Evolutionary conservation across 2,329 filamentous ascomycete genomes (phyloP).

Genomic region (Ophiostoma sp.): DNA sequence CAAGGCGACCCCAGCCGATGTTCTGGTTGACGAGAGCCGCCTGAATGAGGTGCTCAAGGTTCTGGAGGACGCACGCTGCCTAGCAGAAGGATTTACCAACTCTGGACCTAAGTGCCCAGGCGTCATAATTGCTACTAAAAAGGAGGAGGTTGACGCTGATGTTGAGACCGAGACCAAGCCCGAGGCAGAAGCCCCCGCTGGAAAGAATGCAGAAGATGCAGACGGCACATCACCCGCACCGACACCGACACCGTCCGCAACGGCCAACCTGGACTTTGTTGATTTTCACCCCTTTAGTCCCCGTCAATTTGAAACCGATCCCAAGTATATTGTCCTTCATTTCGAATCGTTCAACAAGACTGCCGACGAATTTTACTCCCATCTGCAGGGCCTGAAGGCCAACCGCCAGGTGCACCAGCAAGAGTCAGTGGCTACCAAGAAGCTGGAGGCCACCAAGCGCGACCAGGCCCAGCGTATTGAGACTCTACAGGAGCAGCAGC

Average conservation of each 20-base stretch:
- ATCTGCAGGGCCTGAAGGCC: constrained; percentile 86
- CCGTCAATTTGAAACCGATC: constrained; percentile 66
- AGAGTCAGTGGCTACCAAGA: constrained; percentile 74
- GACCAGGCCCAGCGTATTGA: constrained; percentile 84
- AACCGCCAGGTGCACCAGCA: constrained; percentile 77
- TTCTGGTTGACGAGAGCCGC: constrained; percentile 60
- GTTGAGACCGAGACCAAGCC: not conserved
- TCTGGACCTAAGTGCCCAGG: constrained; percentile 60
- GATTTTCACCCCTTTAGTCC: constrained; percentile 94
- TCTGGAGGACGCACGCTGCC: constrained; percentile 63
- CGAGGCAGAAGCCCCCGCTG: not conserved
- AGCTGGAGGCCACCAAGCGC: constrained; percentile 74
- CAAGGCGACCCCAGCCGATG: constrained; percentile 54
- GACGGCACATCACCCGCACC: constrained; percentile 18
- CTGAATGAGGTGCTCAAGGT: constrained; percentile 63
- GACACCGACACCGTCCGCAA: not conserved
- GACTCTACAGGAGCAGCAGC: constrained; percentile 73
- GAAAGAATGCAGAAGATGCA: not conserved
- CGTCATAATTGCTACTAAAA: constrained; percentile 78
- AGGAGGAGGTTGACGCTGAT: constrained; percentile 26
- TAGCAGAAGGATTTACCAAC: constrained; percentile 64
- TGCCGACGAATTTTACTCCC: constrained; percentile 96
- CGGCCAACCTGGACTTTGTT: constrained; percentile 63
- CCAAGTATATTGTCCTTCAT: constrained; percentile 62
- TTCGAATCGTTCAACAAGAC: constrained; percentile 87